phyloP scores from a whole-genome alignment of 805 yeast genomes.

The Saccharomyces jurei region DNA sequence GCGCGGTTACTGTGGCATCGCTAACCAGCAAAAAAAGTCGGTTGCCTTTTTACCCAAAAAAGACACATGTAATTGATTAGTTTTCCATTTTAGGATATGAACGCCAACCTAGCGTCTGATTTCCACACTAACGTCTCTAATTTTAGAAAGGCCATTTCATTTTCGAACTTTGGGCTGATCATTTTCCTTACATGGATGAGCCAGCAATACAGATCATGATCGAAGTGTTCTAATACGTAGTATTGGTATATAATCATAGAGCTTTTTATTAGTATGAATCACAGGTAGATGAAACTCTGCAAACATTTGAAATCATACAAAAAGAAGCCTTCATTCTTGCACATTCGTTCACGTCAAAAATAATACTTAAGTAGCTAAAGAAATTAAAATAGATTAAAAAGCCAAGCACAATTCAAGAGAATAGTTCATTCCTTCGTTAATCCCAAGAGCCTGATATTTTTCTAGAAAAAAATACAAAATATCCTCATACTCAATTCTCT shows the following conservation, averaged over 20 bases:
- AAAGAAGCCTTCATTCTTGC: not conserved
- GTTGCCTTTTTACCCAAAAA: not conserved
- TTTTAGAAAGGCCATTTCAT: not conserved
- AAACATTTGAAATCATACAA: not conserved
- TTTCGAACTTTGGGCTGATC: not conserved
- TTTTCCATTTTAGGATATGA: not conserved
- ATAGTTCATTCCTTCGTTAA: not conserved
- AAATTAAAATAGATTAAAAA: not conserved
- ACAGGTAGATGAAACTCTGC: not conserved
- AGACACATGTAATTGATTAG: not conserved
- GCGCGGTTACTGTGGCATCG: not conserved
- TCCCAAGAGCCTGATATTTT: not conserved
- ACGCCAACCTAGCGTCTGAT: not conserved
- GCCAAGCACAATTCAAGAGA: not conserved
- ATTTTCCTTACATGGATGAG: not conserved
- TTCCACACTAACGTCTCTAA: not conserved
- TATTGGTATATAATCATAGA: not conserved
- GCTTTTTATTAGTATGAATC: not conserved
- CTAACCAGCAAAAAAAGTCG: not conserved
- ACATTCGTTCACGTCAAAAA: not conserved
- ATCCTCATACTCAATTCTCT: not conserved
- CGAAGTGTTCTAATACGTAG: not conserved
- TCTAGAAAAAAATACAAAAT: not conserved
- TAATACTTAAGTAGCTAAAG: not conserved
- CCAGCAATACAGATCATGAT: not conserved